These are phyloP conservation scores for Anisodus tanguticus DNA, from an alignment of 257 asterid species.

Conservation along the genomic window DNA sequence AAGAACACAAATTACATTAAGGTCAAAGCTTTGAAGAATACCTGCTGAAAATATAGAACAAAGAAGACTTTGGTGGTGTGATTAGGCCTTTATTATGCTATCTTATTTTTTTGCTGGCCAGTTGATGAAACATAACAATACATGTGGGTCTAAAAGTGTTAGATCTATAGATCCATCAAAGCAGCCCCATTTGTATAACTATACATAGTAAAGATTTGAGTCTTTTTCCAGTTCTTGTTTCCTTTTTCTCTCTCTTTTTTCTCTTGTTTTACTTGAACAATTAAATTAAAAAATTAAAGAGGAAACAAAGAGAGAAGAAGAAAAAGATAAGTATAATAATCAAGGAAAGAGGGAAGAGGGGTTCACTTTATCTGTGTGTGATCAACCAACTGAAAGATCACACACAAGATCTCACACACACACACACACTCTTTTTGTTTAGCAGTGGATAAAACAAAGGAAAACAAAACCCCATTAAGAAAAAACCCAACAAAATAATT, in stretches of 20 bases:
- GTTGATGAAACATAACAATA: constrained; percentile 40
- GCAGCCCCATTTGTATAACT: neutral
- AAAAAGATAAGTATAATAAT: neutral
- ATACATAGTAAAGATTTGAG: constrained; percentile 24
- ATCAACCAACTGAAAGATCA: constrained; percentile 25
- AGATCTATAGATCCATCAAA: constrained; percentile 60
- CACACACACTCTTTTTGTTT: neutral
- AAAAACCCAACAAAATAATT: neutral
- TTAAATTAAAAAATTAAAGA: constrained; percentile 26
- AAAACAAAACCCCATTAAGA: neutral
- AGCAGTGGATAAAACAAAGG: neutral
- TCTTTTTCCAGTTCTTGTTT: constrained; percentile 23
- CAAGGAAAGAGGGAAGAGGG: neutral
- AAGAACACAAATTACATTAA: constrained; percentile 11
- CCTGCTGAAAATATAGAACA: neutral
- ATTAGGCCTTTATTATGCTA: constrained; percentile 33
- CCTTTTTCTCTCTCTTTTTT: neutral
- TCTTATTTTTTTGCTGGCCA: constrained; percentile 36
- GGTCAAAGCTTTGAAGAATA: neutral
- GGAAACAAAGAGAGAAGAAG: constrained; percentile 16
- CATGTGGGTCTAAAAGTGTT: constrained; percentile 41
- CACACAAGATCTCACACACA: neutral
- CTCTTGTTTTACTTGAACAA: constrained; percentile 20
- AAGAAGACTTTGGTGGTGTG: constrained; percentile 28
- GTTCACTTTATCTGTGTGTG: constrained; percentile 30